These are phyloP conservation scores for Pachysandra terminalis DNA, from an alignment of 164 flowering plant genomes.

Conservation along the genomic window DNA sequence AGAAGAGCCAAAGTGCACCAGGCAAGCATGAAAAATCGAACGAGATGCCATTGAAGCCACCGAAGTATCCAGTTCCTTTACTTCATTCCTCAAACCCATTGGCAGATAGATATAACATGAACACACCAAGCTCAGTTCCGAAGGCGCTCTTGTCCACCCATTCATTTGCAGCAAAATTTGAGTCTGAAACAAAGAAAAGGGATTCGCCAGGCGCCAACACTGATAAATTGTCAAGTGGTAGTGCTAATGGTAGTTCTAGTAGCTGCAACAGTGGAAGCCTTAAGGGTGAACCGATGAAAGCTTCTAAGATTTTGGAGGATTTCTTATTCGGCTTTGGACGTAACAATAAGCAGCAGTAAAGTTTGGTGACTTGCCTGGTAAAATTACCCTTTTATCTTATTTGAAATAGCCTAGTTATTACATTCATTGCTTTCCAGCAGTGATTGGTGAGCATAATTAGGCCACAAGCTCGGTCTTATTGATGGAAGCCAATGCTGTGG, in stretches of 20 bases:
- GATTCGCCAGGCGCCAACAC: not conserved
- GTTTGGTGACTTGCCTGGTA: too few species aligned
- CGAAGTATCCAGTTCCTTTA: constrained; percentile 15
- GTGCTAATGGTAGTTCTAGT: not conserved
- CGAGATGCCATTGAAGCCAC: constrained; percentile 8
- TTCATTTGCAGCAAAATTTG: constrained; percentile 47
- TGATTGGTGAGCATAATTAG: too few species aligned
- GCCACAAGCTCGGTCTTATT: too few species aligned
- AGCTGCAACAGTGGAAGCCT: not conserved
- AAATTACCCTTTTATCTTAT: too few species aligned
- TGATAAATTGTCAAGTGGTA: not conserved
- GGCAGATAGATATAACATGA: constrained; percentile 17
- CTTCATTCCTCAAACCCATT: constrained; percentile 14
- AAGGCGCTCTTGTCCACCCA: constrained; percentile 32
- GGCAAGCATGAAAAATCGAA: constrained; percentile 18
- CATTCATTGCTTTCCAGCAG: too few species aligned
- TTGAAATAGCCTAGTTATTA: too few species aligned
- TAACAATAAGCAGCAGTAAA: not conserved
- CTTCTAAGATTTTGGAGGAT: constrained; percentile 22
- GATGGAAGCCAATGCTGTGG: too few species aligned
- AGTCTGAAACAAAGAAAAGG: constrained; percentile 22
- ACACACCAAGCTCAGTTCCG: constrained; percentile 17
- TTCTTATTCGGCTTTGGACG: constrained; percentile 20
- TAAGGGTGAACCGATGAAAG: constrained; percentile 11
- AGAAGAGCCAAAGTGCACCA: constrained; percentile 13